phyloP scores from a whole-genome alignment of 140 eudicot genomes.

The Flaveria floridana region DNA sequence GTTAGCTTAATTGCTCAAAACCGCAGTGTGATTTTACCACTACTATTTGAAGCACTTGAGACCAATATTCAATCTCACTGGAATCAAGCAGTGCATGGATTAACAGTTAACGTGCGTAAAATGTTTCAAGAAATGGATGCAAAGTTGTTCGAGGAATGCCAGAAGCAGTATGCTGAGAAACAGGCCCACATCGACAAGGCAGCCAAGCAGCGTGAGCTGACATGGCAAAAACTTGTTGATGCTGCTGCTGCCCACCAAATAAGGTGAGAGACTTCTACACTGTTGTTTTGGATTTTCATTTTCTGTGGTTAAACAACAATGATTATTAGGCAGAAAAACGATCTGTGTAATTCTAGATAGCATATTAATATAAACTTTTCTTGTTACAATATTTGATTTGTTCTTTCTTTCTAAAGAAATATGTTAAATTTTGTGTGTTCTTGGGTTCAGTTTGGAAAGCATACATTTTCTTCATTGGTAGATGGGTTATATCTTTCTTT shows the following conservation, averaged over 20 bases:
- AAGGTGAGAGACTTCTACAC: slow-evolving; percentile 23
- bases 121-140: slow-evolving; percentile 52
- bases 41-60: slow-evolving; percentile 42
- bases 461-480: neutral
- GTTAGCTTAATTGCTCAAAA: slow-evolving; percentile 46
- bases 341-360: slow-evolving; percentile 28
- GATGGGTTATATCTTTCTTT: neutral
- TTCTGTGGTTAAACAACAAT: neutral
- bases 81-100: slow-evolving; percentile 50
- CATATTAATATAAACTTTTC: slow-evolving; percentile 27
- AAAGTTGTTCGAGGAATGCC: slow-evolving; percentile 46
- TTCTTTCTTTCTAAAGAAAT: slow-evolving; percentile 18
- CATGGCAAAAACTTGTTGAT: slow-evolving; percentile 34
- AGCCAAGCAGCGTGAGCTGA: slow-evolving; percentile 30
- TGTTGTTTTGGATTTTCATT: slow-evolving; percentile 4
- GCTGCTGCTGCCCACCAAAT: slow-evolving; percentile 24
- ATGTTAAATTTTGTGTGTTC: slow-evolving; percentile 3
- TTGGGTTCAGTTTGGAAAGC: neutral
- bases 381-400: neutral
- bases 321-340: slow-evolving; percentile 16
- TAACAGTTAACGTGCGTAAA: slow-evolving; percentile 47
- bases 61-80: slow-evolving; percentile 45
- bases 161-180: slow-evolving; percentile 37
- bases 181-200: slow-evolving; percentile 18
- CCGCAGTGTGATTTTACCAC: slow-evolving; percentile 35